Base-by-base conservation (phyloP, 2,329 filamentous ascomycete species). In the Microcyclospora pomicola region DNA sequence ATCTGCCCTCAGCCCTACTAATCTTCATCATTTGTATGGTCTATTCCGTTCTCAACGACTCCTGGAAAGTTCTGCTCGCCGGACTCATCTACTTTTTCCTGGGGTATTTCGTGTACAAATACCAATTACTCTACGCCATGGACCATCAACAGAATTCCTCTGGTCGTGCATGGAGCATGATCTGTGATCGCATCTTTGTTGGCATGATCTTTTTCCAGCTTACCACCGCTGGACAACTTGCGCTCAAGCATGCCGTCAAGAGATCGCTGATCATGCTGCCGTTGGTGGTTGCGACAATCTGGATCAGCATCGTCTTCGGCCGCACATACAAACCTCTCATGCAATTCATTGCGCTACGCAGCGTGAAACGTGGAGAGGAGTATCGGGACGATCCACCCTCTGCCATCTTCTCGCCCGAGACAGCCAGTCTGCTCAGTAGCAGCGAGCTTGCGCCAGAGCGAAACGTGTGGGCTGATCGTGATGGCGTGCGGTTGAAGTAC, bases 41-140 rank as follows among this genome's bases (percentile, higher is more conserved):
- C 6, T 98, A 98, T 67, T 92, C 84, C 54, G 79, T 94, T 13
- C 69, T 96, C 10, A 77, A 76, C 1, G 72, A 73, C 35, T 91
- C 87, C 0, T 92, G 80, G 64, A 69, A 82, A 37, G 81, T 96
- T 10, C 73, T 94, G 12, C 67, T 87, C 9, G 78, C 88, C 35
- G 91, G 91, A 3, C 65, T 88, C 35, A 35, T 84, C 10, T 98
- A 92, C 60, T 93, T 92, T 51, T 54, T 74, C 14, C 72, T 93
- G 11, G 86, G 86, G 14, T 82, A 84, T 58, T 88, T 88, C 55
- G 82, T 84, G 27, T 92, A 93, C 72, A 95, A 95, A 59, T 98
- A 98, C 62, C 92, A 98, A 65, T 69, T 98, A 4, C 70, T 98
- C 4, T 98, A 98, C 59, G 86, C 91, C 27, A 98, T 98, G 91